phyloP scores from a whole-genome alignment of 352 stramenopile genomes.

The Phytophthora pistaciae region DNA sequence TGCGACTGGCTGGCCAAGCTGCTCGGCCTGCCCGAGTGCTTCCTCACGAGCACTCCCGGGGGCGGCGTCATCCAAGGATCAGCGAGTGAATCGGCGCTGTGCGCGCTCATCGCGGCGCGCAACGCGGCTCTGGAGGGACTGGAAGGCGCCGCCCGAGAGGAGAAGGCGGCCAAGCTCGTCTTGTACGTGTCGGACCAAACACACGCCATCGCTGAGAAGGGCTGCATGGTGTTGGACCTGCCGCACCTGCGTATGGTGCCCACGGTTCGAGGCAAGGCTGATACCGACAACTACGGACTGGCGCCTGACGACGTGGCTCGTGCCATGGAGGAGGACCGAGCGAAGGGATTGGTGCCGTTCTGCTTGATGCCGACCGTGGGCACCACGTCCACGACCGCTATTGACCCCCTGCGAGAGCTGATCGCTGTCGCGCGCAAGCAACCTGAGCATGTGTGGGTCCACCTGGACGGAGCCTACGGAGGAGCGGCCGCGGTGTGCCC shows the following conservation, averaged over 20 bases:
- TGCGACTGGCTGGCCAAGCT: conserved; percentile 78
- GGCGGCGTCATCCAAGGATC: conserved; percentile 78
- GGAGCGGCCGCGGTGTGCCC: conserved; percentile 60
- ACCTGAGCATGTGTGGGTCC: conserved; percentile 58
- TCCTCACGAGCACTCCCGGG: conserved; percentile 58
- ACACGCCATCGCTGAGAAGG: conserved; percentile 74
- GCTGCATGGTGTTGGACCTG: conserved; percentile 74
- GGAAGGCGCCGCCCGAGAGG: conserved; percentile 39
- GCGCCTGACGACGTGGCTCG: conserved; percentile 53
- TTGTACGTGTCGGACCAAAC: conserved; percentile 80
- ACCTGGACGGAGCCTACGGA: conserved; percentile 75
- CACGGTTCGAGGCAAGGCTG: conserved; percentile 53
- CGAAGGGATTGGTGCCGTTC: conserved; percentile 63
- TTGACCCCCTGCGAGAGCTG: conserved; percentile 60
- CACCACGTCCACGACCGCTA: conserved; percentile 67
- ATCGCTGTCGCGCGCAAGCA: conserved; percentile 49
- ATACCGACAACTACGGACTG: conserved; percentile 62
- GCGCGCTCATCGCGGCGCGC: conserved; percentile 52
- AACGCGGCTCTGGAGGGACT: conserved; percentile 48
- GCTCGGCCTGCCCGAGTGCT: conserved; percentile 59
- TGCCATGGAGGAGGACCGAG: conserved; percentile 62
- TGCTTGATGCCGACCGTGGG: conserved; percentile 69
- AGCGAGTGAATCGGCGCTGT: conserved; percentile 67
- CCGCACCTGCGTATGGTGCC: conserved; percentile 61
- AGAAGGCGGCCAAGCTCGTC: conserved; percentile 53